Evolutionary conservation across 352 stramenopile species (phyloP), one percentile per base, ranked within the genome.

Genomic region (Globisporangium solare): DNA sequence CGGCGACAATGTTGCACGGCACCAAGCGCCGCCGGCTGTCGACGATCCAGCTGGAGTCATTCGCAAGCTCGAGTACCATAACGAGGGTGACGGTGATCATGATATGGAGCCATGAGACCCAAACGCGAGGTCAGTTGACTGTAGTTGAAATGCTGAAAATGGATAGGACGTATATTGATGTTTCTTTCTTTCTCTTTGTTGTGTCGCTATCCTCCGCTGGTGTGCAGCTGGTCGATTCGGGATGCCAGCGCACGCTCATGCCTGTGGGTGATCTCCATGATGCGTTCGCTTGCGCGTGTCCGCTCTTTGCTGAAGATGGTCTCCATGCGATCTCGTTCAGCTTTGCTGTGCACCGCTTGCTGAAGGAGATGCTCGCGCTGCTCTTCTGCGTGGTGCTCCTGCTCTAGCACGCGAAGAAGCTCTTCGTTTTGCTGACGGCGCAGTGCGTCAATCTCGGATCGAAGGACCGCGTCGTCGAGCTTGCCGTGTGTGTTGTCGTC

Each of bases 351-450:
- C 14, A 47, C 58, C 0, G 73, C 70, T 55, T 88, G 74, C 0
- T 58, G 63, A 15, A 91, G 35, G 22, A 92, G 62, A 54, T 86
- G 73, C 22, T 92, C 80, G 1, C 86, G 77, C 43, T 93, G 79
- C 61, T 91, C 82, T 64, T 95, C 86, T 0, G 83, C 78, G 27
- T 90, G 77, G 43, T 94, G 79, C 31, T 94, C 86, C 54, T 92
- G 70, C 49, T 93, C 71, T 4, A 95, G 64, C 22, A 92, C 67
- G 7, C 70, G 63, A 1, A 94, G 56, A 13, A 95, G 47, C 58
- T 91, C 77, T 42, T 85, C 68, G 43, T 94, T 95, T 31, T 94
- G 86, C 13, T 68, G 62, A 35, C 76, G 61, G 8, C 80, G 70
- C 27, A 95, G 63, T 1, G 74, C 60, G 14, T 86, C 78, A 8